Percentiles rank a stretch among this genome's conserved stretches.
These are phyloP conservation scores for Bathelium albidoporum DNA, from an alignment of 495 filamentous ascomycete species.

Conservation along the genomic window DNA sequence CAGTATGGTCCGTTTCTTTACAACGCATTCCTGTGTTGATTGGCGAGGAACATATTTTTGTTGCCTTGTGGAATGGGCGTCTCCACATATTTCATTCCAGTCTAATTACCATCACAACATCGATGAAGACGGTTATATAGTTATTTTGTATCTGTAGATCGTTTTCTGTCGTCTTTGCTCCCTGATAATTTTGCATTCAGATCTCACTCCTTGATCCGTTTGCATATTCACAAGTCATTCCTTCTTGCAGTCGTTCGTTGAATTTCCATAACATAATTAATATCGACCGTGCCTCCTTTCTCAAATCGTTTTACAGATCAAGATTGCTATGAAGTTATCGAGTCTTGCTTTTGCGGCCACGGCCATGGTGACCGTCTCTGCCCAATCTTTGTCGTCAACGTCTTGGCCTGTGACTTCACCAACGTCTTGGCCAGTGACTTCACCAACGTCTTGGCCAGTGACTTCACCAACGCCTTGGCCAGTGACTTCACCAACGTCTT, in stretches of 20 bases:
- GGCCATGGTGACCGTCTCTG: slow-evolving; percentile 11
- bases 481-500: neutral
- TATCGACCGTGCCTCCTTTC: neutral
- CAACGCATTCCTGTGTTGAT: neutral
- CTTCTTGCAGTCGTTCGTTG: slow-evolving; percentile 17
- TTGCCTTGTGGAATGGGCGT: slow-evolving; percentile 15
- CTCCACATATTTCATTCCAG: slow-evolving; percentile 13
- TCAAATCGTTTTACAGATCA: neutral
- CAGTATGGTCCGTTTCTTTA: neutral
- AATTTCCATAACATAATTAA: slow-evolving; percentile 7
- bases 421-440: too few relatives aligned
- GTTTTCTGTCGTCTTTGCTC: neutral
- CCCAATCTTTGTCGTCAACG: slow-evolving; percentile 4
- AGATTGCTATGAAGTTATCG: slow-evolving; percentile 16
- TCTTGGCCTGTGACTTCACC: neutral
- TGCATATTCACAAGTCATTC: slow-evolving; percentile 6
- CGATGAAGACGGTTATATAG: slow-evolving; percentile 12
- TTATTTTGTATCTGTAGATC: neutral
- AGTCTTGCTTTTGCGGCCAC: slow-evolving; percentile 8
- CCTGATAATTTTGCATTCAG: neutral
- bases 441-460: too few relatives aligned
- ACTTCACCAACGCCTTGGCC: neutral
- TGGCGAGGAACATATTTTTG: slow-evolving; percentile 13
- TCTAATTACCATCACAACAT: slow-evolving; percentile 9
- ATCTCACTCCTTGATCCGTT: slow-evolving; percentile 8